Base-by-base conservation (phyloP, 495 filamentous ascomycete genomes). In the Zalerion maritima region DNA sequence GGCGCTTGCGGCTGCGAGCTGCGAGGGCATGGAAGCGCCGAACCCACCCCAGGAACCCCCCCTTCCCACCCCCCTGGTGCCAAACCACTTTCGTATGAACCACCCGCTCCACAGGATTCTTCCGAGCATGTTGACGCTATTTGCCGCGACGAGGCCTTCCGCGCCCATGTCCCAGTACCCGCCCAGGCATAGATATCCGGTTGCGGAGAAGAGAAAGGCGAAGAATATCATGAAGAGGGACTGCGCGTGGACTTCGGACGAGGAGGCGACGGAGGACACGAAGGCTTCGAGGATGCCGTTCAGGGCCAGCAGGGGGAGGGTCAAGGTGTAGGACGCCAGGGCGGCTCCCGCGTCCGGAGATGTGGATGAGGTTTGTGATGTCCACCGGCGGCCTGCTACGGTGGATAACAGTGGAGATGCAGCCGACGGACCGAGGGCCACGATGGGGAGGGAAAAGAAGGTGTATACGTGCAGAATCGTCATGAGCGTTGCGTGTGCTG, bases 281-380 rank as follows among this genome's bases (percentile, higher is more conserved):
- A 96, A 96, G 0, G 87, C 82, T 54, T 99, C 89, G 2, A 75
- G 70, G 17, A 94, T 72, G 22, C 89, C 89, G 45, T 99, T 99
- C 37, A 92, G 52, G 1, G 85, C 91, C 1, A 99, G 59, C 4
- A 96, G 68, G 10, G 89, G 89, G 35, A 99, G 82, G 48, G 94
- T 94, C 45, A 79, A 81, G 54, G 78, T 85, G 55, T 94, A 97
- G 1, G 65, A 61, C 0, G 78, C 67, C 6, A 97, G 60, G 4
- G 85, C 69, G 1, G 35, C 37, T 3, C 62, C 65, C n/a, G 71
- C 70, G 21, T 69, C 71, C 5, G 76, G 65, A 21, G 69, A 62
- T 2, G 67, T 58, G 8, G 61, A 58, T n/a, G n/a, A n/a, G n/a
- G n/a, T n/a, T n/a, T n/a, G n/a, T n/a, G n/a, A n/a, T 2, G 58